Evolutionary conservation across 345 rosid genomes (phyloP), one percentile per base, ranked within the genome.

Genomic region (Psidium friedrichsthalianum): DNA sequence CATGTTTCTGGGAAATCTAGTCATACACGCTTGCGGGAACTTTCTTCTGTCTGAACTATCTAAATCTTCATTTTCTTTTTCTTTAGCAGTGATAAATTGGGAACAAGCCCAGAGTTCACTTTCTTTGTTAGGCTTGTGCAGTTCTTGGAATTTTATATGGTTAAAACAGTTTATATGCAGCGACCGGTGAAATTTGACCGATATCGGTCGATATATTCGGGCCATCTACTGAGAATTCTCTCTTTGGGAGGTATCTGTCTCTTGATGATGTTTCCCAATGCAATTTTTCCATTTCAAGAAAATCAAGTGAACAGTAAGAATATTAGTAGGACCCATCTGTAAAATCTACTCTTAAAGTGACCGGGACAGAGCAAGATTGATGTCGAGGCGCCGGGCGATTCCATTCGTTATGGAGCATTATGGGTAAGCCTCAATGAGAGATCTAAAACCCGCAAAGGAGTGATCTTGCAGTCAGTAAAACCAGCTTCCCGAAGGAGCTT

Each of bases 341-440:
- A 11, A 51, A 51, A 51, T 51, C 3, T 10, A 51, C 52, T 51
- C 52, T 11, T 51, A 49, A 49, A 11, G 12, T 51, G 13, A 51
- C 52, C 52, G 52, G 11, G 13, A 51, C 13, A 51, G 52, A 51
- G 8, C 47, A 82, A 54, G 49, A 82, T 14, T 36, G 84, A 36
- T 18, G 84, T 9, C n/a, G 22, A 40, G 44, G 42, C 59, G 53
- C 84, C 42, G 21, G 20, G 12, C 2, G 54, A 53, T 54, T 29
- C 18, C 84, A 53, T 36, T 8, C 20, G 47, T 32, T 36, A 8
- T 20, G 12, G 36, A 53, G 24, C 4, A 27, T 89, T 57, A 92
- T 42, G 93, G 91, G 69, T 90, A 90, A 84, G 90, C 90, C 88
- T 92, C 92, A 83, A 93, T 91, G 22, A 91, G 84, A 36, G 94